Evolutionary conservation across 2,329 filamentous ascomycete species (phyloP).

Genomic region (Fusarium sp.): DNA sequence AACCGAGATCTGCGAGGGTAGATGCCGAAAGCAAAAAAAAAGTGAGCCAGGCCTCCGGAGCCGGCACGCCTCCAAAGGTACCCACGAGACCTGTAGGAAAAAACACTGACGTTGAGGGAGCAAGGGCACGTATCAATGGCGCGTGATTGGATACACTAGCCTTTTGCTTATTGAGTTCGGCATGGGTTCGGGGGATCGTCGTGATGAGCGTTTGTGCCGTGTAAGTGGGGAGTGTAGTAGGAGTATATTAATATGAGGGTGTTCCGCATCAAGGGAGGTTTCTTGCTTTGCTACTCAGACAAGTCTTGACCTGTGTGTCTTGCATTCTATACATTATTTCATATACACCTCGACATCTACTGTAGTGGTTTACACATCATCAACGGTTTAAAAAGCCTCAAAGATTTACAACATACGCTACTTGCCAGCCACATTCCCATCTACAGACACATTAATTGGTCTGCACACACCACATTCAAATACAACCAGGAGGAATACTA

Average conservation of each 20-base stretch:
- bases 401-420: background rate
- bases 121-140: background rate
- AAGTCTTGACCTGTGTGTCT: conserved; percentile 19
- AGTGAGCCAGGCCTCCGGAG: conserved; percentile 1
- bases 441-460: background rate
- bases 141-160: conserved; percentile 17
- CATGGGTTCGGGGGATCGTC: conserved; percentile 37
- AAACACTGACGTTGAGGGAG: background rate
- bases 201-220: conserved; percentile 10
- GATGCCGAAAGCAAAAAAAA: conserved; percentile 16
- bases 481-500: background rate
- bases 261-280: background rate
- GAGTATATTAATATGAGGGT: conserved; percentile 29
- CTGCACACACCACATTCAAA: background rate
- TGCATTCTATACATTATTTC: background rate
- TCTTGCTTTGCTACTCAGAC: background rate
- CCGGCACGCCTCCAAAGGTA: conserved; percentile 5
- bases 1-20: conserved; percentile 28
- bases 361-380: conserved; percentile 4
- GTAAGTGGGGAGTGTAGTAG: conserved; percentile 25
- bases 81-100: background rate
- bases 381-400: background rate
- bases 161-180: conserved; percentile 1
- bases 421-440: background rate
- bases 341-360: background rate